A percentile compares a stretch with the other conserved stretches of the same genome.
Evolutionary conservation across 2,329 filamentous ascomycete genomes (phyloP).

Genomic region (Colletotrichum gloeosporioides): DNA sequence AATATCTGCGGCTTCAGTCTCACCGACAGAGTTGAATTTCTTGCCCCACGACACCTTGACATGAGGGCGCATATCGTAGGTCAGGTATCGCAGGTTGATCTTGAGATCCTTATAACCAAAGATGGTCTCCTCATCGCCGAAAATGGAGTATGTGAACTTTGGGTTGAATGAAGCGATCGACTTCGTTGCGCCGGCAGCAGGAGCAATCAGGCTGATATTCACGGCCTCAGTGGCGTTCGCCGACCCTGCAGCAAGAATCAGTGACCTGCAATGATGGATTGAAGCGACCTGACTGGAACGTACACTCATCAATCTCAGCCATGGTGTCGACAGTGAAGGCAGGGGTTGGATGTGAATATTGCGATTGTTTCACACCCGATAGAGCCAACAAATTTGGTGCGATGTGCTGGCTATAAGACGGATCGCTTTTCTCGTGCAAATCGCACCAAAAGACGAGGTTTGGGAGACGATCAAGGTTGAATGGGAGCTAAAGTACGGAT

Average conservation of each 20-base stretch:
- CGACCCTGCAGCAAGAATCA: slow-evolving; percentile 53
- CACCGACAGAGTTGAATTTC: slow-evolving; percentile 72
- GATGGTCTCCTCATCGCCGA: slow-evolving; percentile 90
- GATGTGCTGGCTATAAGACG: not conserved
- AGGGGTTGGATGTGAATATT: not conserved
- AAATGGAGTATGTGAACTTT: slow-evolving; percentile 88
- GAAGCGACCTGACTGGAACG: not conserved
- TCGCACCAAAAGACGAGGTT: not conserved
- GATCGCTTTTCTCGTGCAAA: not conserved
- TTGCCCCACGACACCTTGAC: slow-evolving; percentile 74
- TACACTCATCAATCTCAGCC: slow-evolving; percentile 18
- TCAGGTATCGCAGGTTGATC: slow-evolving; percentile 73
- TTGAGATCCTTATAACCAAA: slow-evolving; percentile 87
- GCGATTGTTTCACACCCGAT: not conserved
- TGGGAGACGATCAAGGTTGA: not conserved
- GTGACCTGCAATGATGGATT: not conserved
- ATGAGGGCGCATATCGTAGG: slow-evolving; percentile 78
- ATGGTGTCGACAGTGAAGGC: not conserved
- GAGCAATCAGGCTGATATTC: slow-evolving; percentile 63
- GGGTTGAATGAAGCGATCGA: slow-evolving; percentile 78
- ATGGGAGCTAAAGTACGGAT: not conserved
- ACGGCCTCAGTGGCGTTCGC: slow-evolving; percentile 67
- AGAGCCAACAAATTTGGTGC: not conserved
- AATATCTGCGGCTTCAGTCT: slow-evolving; percentile 74
- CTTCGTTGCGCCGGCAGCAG: slow-evolving; percentile 54